These are phyloP conservation scores for Fraxinus greggii DNA, from an alignment of 305 asterid species.

Conservation along the genomic window DNA sequence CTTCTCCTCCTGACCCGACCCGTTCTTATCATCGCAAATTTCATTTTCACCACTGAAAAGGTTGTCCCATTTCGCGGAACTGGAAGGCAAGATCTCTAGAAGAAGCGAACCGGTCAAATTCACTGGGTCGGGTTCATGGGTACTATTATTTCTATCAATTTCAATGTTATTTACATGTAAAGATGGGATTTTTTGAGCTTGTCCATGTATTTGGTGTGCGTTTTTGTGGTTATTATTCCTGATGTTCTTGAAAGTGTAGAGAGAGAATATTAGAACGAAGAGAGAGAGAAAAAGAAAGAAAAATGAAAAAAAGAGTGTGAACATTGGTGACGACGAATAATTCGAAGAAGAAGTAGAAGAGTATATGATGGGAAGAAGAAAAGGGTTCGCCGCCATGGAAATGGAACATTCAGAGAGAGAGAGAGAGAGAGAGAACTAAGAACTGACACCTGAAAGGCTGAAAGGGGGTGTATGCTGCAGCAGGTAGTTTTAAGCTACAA, in stretches of 20 bases:
- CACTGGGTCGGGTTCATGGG: slow-evolving; percentile 39
- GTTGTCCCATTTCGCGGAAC: slow-evolving; percentile 49
- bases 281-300: slow-evolving; percentile 38
- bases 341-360: slow-evolving; percentile 20
- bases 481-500: neutral
- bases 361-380: slow-evolving; percentile 19
- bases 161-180: slow-evolving; percentile 28
- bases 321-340: slow-evolving; percentile 30
- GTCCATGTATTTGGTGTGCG: slow-evolving; percentile 18
- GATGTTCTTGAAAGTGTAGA: slow-evolving; percentile 37
- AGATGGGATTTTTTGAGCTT: slow-evolving; percentile 36
- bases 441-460: neutral
- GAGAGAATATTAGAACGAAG: slow-evolving; percentile 38
- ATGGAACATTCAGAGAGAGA: neutral
- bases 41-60: slow-evolving; percentile 28
- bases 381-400: slow-evolving; percentile 50
- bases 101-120: slow-evolving; percentile 42
- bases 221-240: neutral
- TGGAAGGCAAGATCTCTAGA: slow-evolving; percentile 59
- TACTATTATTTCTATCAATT: neutral
- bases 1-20: slow-evolving; percentile 44
- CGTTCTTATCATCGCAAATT: slow-evolving; percentile 29
- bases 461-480: neutral
- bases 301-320: slow-evolving; percentile 32
- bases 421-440: neutral